Conservation (phyloP, 176 grass and related monocot genomes). For the Rhipidocladum racemiflorum region DNA sequence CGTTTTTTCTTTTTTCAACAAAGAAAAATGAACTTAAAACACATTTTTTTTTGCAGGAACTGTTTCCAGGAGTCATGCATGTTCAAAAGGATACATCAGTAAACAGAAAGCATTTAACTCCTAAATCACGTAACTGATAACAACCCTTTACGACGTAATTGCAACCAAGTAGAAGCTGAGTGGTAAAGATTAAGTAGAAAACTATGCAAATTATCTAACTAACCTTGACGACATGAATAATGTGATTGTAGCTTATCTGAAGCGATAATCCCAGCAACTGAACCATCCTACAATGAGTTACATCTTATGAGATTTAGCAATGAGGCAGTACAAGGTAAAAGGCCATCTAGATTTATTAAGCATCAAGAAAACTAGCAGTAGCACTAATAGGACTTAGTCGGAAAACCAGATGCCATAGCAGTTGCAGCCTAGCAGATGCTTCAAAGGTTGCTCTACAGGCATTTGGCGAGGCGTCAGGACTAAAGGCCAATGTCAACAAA, state of each 20-base stretch:
- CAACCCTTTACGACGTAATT: background rate
- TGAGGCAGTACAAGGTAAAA: background rate
- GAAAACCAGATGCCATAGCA: no score
- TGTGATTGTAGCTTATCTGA: conserved; percentile 7
- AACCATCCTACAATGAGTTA: conserved; percentile 26
- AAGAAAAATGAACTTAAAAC: background rate
- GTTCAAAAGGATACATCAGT: no score
- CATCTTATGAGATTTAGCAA: conserved; percentile 5
- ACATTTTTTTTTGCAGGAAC: no score
- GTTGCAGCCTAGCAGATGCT: background rate
- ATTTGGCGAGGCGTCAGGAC: no score
- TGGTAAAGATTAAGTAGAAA: background rate
- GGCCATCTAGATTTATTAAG: background rate
- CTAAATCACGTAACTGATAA: background rate
- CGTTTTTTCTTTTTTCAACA: background rate
- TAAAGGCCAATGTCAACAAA: no score
- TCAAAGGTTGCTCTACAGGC: no score
- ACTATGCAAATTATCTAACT: conserved; percentile 4
- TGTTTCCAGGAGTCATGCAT: no score
- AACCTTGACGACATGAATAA: background rate
- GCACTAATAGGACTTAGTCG: no score
- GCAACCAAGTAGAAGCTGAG: background rate
- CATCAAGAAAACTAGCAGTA: background rate
- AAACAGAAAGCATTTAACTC: background rate
- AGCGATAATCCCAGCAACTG: background rate